Conservation (phyloP, 306 rosid genomes). For the Abrus precatorius region DNA sequence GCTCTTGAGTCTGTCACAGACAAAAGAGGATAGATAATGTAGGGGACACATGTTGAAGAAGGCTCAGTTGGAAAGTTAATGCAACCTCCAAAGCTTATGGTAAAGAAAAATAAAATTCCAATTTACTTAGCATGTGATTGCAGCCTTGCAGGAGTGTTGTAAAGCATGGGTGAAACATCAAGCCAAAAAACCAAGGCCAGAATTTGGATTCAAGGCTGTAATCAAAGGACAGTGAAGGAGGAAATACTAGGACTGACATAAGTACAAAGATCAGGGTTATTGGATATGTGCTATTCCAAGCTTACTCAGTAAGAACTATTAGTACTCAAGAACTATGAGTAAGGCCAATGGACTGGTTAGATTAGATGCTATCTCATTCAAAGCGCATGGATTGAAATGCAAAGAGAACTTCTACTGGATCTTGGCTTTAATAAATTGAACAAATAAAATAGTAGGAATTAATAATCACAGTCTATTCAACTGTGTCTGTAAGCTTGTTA, state of each 20-base stretch:
- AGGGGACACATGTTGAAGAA: not conserved
- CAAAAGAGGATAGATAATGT: not conserved
- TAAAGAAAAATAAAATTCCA: not conserved
- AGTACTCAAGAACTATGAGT: not conserved
- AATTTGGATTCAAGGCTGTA: not conserved
- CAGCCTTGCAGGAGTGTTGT: slow-evolving; percentile 2
- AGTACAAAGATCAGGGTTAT: slow-evolving; percentile 4
- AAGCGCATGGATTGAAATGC: slow-evolving; percentile 12
- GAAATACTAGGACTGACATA: slow-evolving; percentile 9
- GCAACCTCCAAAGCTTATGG: not conserved
- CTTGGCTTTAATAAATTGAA: slow-evolving; percentile 5
- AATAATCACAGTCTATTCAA: slow-evolving; percentile 26
- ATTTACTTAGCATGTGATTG: slow-evolving; percentile 4
- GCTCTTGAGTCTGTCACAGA: not conserved
- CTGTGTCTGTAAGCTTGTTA: not conserved
- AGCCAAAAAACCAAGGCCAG: not conserved
- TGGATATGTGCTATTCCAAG: slow-evolving; percentile 9
- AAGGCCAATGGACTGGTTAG: slow-evolving; percentile 32
- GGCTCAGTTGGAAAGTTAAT: not conserved
- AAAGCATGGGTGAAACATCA: not conserved
- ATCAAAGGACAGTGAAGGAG: not conserved
- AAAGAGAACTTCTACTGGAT: slow-evolving; percentile 21
- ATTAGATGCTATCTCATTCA: slow-evolving; percentile 14
- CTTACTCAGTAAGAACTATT: not conserved
- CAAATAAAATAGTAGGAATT: slow-evolving; percentile 10